Base-by-base conservation (phyloP, 257 asterid genomes). In the Capsicum rhomboideum region DNA sequence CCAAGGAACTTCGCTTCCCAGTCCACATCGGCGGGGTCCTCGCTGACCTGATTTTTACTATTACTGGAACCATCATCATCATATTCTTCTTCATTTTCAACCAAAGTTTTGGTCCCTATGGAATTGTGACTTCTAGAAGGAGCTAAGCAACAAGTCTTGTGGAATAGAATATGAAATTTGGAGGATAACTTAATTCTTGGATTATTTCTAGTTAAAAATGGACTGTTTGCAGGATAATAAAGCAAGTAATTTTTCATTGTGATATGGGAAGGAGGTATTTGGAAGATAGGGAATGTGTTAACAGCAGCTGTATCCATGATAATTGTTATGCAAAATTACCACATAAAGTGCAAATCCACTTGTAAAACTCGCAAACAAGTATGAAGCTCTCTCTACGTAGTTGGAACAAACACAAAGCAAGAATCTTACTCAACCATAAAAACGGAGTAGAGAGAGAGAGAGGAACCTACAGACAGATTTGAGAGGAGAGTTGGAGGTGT, bases 1-100 rank as follows among this genome's bases (percentile, higher is more conserved):
- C 98, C 97, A 3, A 94, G 96, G 85, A 96, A 96, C 77, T 91
- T 88, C 0, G 97, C 94, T 86, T 94, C 93, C 99, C 99, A 96
- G 83, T 86, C 85, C 52, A 72, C 71, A 37, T 79, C 50, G 42
- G 79, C 67, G 44, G 87, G 75, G 8, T 66, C 85, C 49, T 86
- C 90, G 4, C 83, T 86, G 1, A 18, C 26, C 44, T 82, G 18
- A 72, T 59, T 77, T 12, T 23, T 75, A 67, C 40, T 40, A 42
- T 21, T n/a, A 72, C 8, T 12, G 12, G 56, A 72, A 44, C 37
- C 56, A 49, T 12, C 9, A 10, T n/a, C 77, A 0, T 59, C 75
- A 23, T 58, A 21, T n/a, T 75, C 84, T 26, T 64, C 72, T 40
- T 78, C 89, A 64, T n/a, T 66, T 11, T 86, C 90, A 81, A 84